Evolutionary conservation across 208 protist species (phyloP).

Genomic region (Phytomonas francai): DNA sequence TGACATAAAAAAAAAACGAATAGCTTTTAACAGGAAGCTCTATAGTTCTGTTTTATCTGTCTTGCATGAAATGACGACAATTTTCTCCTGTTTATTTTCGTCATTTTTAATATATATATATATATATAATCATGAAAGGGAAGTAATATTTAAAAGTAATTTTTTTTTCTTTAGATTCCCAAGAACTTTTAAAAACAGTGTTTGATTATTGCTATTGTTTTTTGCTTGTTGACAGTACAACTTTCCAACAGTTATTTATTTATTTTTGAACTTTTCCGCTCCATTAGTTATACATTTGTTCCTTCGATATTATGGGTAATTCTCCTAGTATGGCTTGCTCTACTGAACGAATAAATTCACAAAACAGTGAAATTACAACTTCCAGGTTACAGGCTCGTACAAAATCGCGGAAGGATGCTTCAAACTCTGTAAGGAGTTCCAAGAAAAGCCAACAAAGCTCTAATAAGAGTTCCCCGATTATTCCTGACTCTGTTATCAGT

Average conservation of each 20-base stretch:
- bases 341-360: no score
- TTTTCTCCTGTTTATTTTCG: conserved; percentile 1
- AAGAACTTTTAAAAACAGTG: conserved; percentile 4
- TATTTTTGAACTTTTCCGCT: no score
- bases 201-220: neutral
- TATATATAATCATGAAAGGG: neutral
- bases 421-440: neutral
- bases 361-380: no score
- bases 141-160: neutral
- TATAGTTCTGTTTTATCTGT: conserved; percentile 2
- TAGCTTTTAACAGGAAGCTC: neutral
- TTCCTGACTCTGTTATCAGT: neutral
- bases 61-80: neutral
- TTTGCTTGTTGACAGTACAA: neutral
- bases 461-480: neutral
- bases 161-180: conserved; percentile 2
- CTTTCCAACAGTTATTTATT: no score
- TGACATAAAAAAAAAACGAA: no score
- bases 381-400: no score
- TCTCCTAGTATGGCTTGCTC: no score
- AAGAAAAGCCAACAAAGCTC: neutral
- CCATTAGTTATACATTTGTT: no score
- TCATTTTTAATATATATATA: conserved; percentile 7
- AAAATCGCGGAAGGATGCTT: no score
- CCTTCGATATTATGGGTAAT: no score